A percentile compares a stretch with the other conserved stretches of the same genome.
Evolutionary conservation across 768 basidiomycete genomes (phyloP).

Genomic region (Panaeolus papilionaceus): DNA sequence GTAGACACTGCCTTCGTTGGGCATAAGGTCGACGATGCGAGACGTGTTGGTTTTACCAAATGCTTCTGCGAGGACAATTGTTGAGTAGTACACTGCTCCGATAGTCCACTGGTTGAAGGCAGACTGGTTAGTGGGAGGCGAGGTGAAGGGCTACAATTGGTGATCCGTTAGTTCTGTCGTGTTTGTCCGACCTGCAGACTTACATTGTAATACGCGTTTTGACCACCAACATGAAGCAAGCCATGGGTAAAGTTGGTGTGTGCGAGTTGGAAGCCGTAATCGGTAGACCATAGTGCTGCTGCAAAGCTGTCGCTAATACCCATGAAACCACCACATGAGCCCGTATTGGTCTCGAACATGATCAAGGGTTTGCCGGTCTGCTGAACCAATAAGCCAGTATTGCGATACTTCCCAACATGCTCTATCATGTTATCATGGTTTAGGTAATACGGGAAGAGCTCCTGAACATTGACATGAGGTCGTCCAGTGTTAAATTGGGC

Average conservation of each 20-base stretch:
- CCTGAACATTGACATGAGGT: conserved; percentile 46
- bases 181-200: conserved; percentile 26
- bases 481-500: conserved; percentile 51
- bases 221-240: conserved; percentile 67
- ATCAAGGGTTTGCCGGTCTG: conserved; percentile 53
- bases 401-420: conserved; percentile 59
- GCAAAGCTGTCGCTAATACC: conserved; percentile 69
- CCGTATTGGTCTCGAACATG: conserved; percentile 78
- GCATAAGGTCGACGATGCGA: conserved; percentile 70
- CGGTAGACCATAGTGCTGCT: conserved; percentile 68
- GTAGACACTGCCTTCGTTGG: conserved; percentile 53
- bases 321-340: conserved; percentile 72
- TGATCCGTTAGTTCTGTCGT: neutral
- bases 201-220: conserved; percentile 73
- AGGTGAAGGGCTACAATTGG: conserved; percentile 56
- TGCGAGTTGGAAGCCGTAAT: conserved; percentile 70
- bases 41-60: conserved; percentile 70
- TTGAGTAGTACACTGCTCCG: conserved; percentile 76
- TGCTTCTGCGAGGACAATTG: conserved; percentile 71
- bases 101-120: conserved; percentile 73
- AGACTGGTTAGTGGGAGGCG: conserved; percentile 61
- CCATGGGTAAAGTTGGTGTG: conserved; percentile 61
- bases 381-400: conserved; percentile 52
- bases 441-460: conserved; percentile 59
- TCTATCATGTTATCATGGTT: conserved; percentile 58